These are phyloP conservation scores for Inonotus hispidus DNA, from an alignment of 1,284 basidiomycete genomes.

Conservation along the genomic window DNA sequence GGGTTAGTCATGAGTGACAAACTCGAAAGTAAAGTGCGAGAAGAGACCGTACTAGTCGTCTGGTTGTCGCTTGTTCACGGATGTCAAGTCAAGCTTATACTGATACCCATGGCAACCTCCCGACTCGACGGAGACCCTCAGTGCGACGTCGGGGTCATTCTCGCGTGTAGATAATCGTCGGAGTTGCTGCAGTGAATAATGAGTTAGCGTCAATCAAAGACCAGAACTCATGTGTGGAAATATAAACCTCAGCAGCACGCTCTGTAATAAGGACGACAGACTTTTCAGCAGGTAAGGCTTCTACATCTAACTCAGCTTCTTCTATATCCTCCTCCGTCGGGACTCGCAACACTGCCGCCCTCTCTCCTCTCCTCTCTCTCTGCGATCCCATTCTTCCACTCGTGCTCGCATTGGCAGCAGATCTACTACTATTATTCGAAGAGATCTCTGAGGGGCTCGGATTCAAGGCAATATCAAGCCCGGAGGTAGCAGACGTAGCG, in stretches of 20 bases:
- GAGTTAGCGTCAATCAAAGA: not conserved
- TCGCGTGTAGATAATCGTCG: slow-evolving; percentile 53
- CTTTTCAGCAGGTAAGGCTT: slow-evolving; percentile 41
- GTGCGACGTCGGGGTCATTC: slow-evolving; percentile 52
- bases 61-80: slow-evolving; percentile 35
- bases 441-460: not conserved
- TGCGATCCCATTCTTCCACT: not conserved
- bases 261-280: slow-evolving; percentile 55
- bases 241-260: slow-evolving; percentile 62
- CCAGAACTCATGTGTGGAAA: not conserved
- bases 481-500: slow-evolving; percentile 6
- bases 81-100: slow-evolving; percentile 80
- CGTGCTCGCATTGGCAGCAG: not conserved
- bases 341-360: slow-evolving; percentile 17
- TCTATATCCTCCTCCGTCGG: slow-evolving; percentile 47
- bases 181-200: slow-evolving; percentile 57
- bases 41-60: slow-evolving; percentile 73
- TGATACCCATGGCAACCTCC: slow-evolving; percentile 94
- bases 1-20: not conserved
- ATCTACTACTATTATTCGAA: not conserved
- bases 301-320: slow-evolving; percentile 51
- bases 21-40: not conserved
- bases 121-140: slow-evolving; percentile 79
- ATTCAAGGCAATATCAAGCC: not conserved
- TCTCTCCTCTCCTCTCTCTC: not conserved